Percentiles rank a stretch among this genome's conserved stretches.
Conservation (phyloP, 805 yeast genomes). For the Candida oleophila region DNA sequence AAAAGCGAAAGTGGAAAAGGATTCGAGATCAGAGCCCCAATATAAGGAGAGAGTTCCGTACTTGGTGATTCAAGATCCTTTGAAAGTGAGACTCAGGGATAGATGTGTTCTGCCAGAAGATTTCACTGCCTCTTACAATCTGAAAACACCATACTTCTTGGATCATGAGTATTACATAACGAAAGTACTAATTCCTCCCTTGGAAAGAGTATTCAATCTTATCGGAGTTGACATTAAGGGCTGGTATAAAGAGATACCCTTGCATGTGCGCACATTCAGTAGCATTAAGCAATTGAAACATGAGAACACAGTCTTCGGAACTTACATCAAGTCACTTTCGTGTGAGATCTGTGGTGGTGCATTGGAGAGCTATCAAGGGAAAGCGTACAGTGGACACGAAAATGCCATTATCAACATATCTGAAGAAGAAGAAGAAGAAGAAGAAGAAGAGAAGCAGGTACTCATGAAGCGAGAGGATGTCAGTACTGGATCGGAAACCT, state of each 20-base stretch:
- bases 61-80: slow-evolving; percentile 59
- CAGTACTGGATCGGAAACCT: slow-evolving; percentile 3
- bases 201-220: slow-evolving; percentile 78
- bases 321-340: slow-evolving; percentile 14
- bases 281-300: neutral
- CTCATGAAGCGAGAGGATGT: too few species aligned
- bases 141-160: slow-evolving; percentile 39
- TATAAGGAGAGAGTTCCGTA: slow-evolving; percentile 87
- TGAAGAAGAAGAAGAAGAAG: neutral
- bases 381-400: slow-evolving; percentile 4
- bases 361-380: slow-evolving; percentile 8
- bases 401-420: neutral
- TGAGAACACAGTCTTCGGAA: slow-evolving; percentile 6
- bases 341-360: slow-evolving; percentile 24
- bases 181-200: slow-evolving; percentile 83
- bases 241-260: slow-evolving; percentile 78
- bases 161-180: slow-evolving; percentile 86
- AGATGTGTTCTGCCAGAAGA: slow-evolving; percentile 80
- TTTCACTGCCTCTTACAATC: slow-evolving; percentile 43
- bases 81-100: slow-evolving; percentile 66
- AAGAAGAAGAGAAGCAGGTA: neutral
- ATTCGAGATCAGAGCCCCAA: slow-evolving; percentile 79
- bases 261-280: slow-evolving; percentile 6
- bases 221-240: slow-evolving; percentile 75
- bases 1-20: slow-evolving; percentile 57